A percentile compares a stretch with the other conserved stretches of the same genome.
phyloP scores from a whole-genome alignment of 1,139 yeast species.

The Suhomyces taliae region DNA sequence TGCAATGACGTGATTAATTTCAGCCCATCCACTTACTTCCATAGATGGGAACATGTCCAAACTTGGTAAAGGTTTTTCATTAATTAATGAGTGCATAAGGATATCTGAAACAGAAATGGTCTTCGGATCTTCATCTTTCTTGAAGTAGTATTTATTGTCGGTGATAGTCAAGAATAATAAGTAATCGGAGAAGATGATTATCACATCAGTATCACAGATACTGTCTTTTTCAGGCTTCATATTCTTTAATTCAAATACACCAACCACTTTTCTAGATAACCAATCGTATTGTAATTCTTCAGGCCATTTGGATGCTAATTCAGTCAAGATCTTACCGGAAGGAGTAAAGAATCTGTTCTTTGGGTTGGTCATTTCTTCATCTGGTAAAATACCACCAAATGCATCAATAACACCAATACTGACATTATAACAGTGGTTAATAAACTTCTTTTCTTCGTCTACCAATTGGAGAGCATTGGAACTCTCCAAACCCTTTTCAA shows the following conservation, averaged over 20 bases:
- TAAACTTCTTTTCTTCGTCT: slow-evolving; percentile 16
- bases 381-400: slow-evolving; percentile 52
- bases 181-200: slow-evolving; percentile 79
- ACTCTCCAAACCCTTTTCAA: slow-evolving; percentile 14
- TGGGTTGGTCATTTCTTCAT: slow-evolving; percentile 27
- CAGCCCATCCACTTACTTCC: slow-evolving; percentile 68
- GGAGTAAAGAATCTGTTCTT: slow-evolving; percentile 78
- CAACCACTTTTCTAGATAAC: slow-evolving; percentile 81
- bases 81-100: slow-evolving; percentile 84
- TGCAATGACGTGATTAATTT: slow-evolving; percentile 54
- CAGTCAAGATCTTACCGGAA: slow-evolving; percentile 83
- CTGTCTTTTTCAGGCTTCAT: slow-evolving; percentile 29
- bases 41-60: slow-evolving; percentile 60
- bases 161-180: slow-evolving; percentile 60
- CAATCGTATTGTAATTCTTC: slow-evolving; percentile 83
- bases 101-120: slow-evolving; percentile 73
- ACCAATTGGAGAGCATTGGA: slow-evolving; percentile 6
- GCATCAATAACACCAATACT: slow-evolving; percentile 74
- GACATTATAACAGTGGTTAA: slow-evolving; percentile 47
- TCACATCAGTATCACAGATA: slow-evolving; percentile 43
- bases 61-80: slow-evolving; percentile 72
- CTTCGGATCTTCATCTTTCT: slow-evolving; percentile 32
- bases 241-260: slow-evolving; percentile 62
- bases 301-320: slow-evolving; percentile 86
- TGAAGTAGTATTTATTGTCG: slow-evolving; percentile 38